Evolutionary conservation across 345 rosid species (phyloP), one percentile per base, ranked within the genome.

Genomic region (Kandelia obovata): DNA sequence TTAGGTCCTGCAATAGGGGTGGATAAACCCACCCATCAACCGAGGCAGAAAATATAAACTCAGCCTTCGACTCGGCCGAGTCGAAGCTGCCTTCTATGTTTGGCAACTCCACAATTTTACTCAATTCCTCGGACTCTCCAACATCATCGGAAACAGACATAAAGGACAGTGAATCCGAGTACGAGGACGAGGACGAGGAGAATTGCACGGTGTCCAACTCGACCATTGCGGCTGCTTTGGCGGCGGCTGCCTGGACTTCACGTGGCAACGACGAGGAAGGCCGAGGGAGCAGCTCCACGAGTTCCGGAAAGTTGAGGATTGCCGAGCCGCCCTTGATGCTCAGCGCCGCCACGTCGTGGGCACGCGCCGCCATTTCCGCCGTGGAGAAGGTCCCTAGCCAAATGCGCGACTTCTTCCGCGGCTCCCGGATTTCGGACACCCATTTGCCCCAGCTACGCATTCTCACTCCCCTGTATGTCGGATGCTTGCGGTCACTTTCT

Each of bases 311-410:
- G 28, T 75, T 75, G 5, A 75, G 74, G 16, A 65, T 75, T 1
- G 74, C 78, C 0, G 78, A 70, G 58, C 30, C 43, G 23, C 78
- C 71, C 61, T 75, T 75, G 11, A 75, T 75, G 47, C 57, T 30
- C 61, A 75, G 53, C 9, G 74, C 74, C 0, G 78, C 78, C 10
- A 70, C 78, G 46, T 75, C 78, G 31, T 70, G 78, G 1, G 78
- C 78, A 60, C 78, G 78, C 49, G 74, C 78, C 1, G 78, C 78
- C 78, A 75, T 75, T 65, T 75, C 78, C 1, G 78, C 49, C 0
- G 78, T 65, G 13, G 78, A 62, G 74, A 75, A 75, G 11, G 78
- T 75, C 23, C 78, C 78, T 25, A 75, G 71, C 78, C 78, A 75
- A 21, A 75, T 70, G 15, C 78, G 74, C 0, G 78, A 75, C n/a